These are phyloP conservation scores for Aspergillus ustus DNA, from an alignment of 2,329 filamentous ascomycete species.

Conservation along the genomic window DNA sequence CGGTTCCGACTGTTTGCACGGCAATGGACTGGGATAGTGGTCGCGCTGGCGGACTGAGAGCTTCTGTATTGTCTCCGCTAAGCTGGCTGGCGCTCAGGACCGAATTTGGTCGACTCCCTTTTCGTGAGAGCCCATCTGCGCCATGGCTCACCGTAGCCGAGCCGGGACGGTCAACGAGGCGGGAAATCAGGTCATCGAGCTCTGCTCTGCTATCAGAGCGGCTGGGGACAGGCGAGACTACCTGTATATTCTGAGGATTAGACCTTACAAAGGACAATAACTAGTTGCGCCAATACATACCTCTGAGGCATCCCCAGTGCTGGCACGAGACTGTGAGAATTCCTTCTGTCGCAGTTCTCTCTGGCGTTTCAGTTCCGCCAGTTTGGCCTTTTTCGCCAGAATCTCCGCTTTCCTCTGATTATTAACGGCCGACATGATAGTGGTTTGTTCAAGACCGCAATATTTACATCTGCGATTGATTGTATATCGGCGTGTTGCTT, in stretches of 20 bases:
- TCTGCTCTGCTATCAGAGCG: conserved; percentile 69
- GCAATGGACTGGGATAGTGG: conserved; percentile 52
- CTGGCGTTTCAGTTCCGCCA: conserved; percentile 93
- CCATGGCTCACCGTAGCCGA: conserved; percentile 67
- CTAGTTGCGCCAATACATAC: conserved; percentile 52
- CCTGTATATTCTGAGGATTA: conserved; percentile 46
- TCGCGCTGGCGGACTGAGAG: conserved; percentile 44
- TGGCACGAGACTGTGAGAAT: conserved; percentile 70
- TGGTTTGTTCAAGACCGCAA: conserved; percentile 19
- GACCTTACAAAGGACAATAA: background rate
- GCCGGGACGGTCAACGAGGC: conserved; percentile 75
- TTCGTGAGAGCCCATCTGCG: conserved; percentile 49
- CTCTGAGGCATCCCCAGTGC: conserved; percentile 70
- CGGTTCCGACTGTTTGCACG: conserved; percentile 74
- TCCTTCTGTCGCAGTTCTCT: conserved; percentile 82
- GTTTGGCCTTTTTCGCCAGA: conserved; percentile 92
- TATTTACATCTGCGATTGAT: conserved; percentile 28
- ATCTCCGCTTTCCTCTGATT: conserved; percentile 93
- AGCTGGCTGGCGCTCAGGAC: conserved; percentile 80
- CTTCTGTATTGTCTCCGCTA: conserved; percentile 67
- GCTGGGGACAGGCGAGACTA: conserved; percentile 71
- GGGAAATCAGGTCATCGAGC: conserved; percentile 84
- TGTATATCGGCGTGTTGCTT: conserved; percentile 6
- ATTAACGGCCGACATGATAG: conserved; percentile 40
- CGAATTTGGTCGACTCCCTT: conserved; percentile 79